These are phyloP conservation scores for Pilasporangium apinafurcum DNA, from an alignment of 352 stramenopile genomes.

Conservation along the genomic window DNA sequence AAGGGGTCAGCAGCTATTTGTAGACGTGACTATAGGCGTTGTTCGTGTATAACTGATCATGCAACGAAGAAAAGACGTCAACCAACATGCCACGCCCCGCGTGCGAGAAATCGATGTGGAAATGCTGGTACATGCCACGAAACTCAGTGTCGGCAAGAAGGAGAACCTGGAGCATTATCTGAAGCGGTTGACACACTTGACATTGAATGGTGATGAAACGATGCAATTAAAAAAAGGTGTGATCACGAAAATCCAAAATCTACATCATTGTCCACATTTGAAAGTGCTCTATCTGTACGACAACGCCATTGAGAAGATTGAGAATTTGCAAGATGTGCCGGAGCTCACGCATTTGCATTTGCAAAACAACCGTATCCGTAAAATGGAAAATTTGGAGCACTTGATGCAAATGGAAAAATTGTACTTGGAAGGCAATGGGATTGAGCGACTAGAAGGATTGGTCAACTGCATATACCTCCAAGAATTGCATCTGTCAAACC, in stretches of 20 bases:
- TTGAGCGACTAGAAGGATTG: slow-evolving; percentile 52
- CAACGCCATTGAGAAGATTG: slow-evolving; percentile 52
- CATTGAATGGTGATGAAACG: slow-evolving; percentile 40
- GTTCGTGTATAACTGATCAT: too few relatives aligned
- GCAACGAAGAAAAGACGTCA: too few relatives aligned
- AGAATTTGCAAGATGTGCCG: slow-evolving; percentile 35
- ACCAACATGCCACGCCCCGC: too few relatives aligned
- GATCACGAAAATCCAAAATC: slow-evolving; percentile 43
- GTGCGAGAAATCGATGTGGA: slow-evolving; percentile 54
- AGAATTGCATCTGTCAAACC: slow-evolving; percentile 65
- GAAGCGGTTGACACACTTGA: slow-evolving; percentile 66
- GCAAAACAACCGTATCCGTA: slow-evolving; percentile 56
- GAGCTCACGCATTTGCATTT: slow-evolving; percentile 69
- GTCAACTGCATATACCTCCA: slow-evolving; percentile 28
- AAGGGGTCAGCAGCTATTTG: too few relatives aligned
- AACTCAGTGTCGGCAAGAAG: slow-evolving; percentile 57
- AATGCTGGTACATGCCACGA: slow-evolving; percentile 51
- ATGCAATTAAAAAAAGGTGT: slow-evolving; percentile 2
- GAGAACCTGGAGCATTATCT: slow-evolving; percentile 65
- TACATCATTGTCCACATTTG: slow-evolving; percentile 57
- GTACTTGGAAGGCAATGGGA: slow-evolving; percentile 63
- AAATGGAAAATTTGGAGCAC: slow-evolving; percentile 38
- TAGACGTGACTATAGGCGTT: too few relatives aligned
- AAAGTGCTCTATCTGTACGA: slow-evolving; percentile 80
- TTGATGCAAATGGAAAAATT: slow-evolving; percentile 57